phyloP scores from a whole-genome alignment of 2,329 filamentous ascomycete genomes.

The Colletotrichum musicola region DNA sequence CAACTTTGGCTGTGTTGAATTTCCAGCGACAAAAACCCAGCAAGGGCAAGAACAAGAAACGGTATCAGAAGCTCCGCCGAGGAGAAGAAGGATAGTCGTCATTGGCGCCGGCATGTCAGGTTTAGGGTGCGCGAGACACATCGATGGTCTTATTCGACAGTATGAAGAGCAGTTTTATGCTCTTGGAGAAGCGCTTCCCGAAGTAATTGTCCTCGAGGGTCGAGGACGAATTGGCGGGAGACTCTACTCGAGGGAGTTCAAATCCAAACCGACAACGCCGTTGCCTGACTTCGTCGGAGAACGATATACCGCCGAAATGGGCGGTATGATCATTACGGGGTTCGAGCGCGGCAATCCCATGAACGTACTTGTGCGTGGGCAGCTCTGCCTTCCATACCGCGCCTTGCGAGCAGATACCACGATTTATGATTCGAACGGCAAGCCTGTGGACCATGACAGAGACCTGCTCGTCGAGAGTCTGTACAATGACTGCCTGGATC shows the following conservation, averaged over 20 bases:
- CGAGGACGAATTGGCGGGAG: slow-evolving; percentile 89
- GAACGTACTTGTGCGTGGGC: slow-evolving; percentile 90
- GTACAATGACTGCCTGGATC: slow-evolving; percentile 94
- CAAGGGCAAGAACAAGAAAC: slow-evolving; percentile 57
- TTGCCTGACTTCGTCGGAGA: slow-evolving; percentile 67
- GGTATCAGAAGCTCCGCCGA: slow-evolving; percentile 51
- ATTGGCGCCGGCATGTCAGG: slow-evolving; percentile 96
- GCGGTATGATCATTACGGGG: slow-evolving; percentile 97
- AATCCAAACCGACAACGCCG: slow-evolving; percentile 67
- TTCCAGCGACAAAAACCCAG: slow-evolving; percentile 58
- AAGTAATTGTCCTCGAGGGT: slow-evolving; percentile 87
- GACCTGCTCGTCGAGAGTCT: slow-evolving; percentile 90
- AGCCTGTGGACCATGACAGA: slow-evolving; percentile 79
- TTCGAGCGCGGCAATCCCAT: slow-evolving; percentile 96
- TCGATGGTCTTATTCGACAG: slow-evolving; percentile 87
- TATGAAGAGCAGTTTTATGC: slow-evolving; percentile 77
- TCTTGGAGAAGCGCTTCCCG: slow-evolving; percentile 76
- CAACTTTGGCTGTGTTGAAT: slow-evolving; percentile 91
- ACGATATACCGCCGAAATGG: slow-evolving; percentile 91
- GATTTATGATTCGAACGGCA: slow-evolving; percentile 87
- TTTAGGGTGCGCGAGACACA: slow-evolving; percentile 89
- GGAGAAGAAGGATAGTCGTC: slow-evolving; percentile 78
- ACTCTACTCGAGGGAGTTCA: slow-evolving; percentile 84
- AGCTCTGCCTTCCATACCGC: slow-evolving; percentile 89
- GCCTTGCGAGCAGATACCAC: slow-evolving; percentile 83